Percentiles rank a stretch among this genome's conserved stretches.
Evolutionary conservation across 805 yeast species (phyloP).

Genomic region (Wickerhamomyces queroliae): DNA sequence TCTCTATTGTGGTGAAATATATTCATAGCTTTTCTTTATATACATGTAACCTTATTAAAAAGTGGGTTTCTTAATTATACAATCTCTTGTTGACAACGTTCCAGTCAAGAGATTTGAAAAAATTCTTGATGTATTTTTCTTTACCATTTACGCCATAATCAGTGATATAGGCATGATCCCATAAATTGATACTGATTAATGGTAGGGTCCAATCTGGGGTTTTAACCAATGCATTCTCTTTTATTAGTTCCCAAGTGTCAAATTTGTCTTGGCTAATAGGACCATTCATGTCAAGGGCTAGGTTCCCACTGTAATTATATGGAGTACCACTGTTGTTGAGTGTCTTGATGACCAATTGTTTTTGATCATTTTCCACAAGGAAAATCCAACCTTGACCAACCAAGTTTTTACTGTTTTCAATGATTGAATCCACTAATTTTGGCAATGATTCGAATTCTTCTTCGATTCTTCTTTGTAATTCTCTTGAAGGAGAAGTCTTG

Average conservation of each 20-base stretch:
- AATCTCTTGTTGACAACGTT: slow-evolving; percentile 49
- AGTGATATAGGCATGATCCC: slow-evolving; percentile 84
- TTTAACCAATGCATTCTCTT: slow-evolving; percentile 31
- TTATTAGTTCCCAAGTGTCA: slow-evolving; percentile 36
- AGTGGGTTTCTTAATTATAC: slow-evolving; percentile 13
- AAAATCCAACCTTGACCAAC: slow-evolving; percentile 72
- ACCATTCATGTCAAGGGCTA: slow-evolving; percentile 70
- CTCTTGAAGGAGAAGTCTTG: slow-evolving; percentile 29
- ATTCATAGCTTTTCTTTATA: slow-evolving; percentile 5
- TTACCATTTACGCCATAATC: slow-evolving; percentile 83
- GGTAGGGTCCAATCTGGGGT: slow-evolving; percentile 65
- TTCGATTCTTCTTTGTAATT: slow-evolving; percentile 29
- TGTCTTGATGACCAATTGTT: slow-evolving; percentile 45
- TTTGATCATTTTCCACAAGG: slow-evolving; percentile 59
- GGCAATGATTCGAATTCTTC: slow-evolving; percentile 30
- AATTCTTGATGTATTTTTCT: slow-evolving; percentile 62
- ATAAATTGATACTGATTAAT: slow-evolving; percentile 69
- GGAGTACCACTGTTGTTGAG: slow-evolving; percentile 78
- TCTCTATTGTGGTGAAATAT: slow-evolving; percentile 5
- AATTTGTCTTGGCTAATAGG: slow-evolving; percentile 54
- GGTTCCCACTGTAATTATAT: slow-evolving; percentile 62
- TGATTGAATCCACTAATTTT: slow-evolving; percentile 7
- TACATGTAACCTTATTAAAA: not conserved
- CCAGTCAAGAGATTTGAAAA: slow-evolving; percentile 85
- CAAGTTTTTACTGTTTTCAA: slow-evolving; percentile 21